These are phyloP conservation scores for Nemania serpens DNA, from an alignment of 2,329 filamentous ascomycete genomes.

Conservation along the genomic window DNA sequence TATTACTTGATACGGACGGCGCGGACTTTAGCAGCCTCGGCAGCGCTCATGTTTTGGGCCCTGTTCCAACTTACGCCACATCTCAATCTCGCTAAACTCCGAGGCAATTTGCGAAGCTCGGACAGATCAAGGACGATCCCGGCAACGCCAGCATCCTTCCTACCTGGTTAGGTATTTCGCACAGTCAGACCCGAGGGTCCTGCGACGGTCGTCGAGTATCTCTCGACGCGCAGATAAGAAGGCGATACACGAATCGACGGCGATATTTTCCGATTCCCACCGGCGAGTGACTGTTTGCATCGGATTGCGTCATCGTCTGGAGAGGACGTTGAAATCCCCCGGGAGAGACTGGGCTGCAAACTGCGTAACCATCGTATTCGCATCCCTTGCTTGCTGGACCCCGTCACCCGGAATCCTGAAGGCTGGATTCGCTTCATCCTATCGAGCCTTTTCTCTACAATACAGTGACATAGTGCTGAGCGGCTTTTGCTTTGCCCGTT, in stretches of 20 bases:
- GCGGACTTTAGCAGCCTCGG: slow-evolving; percentile 23
- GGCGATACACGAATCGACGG: no score
- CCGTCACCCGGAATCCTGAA: not conserved
- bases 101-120: slow-evolving; percentile 26
- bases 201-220: no score
- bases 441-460: no score
- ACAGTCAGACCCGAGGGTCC: slow-evolving; percentile 10
- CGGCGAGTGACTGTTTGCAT: not conserved
- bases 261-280: not conserved
- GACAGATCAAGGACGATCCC: slow-evolving; percentile 17
- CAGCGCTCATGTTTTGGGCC: slow-evolving; percentile 16
- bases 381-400: slow-evolving; percentile 10
- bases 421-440: not conserved
- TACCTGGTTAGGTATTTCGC: not conserved
- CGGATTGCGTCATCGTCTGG: slow-evolving; percentile 1
- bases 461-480: no score
- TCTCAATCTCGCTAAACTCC: slow-evolving; percentile 34
- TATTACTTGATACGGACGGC: slow-evolving; percentile 21
- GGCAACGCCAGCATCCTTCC: slow-evolving; percentile 14
- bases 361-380: slow-evolving; percentile 21
- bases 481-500: not conserved
- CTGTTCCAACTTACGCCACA: slow-evolving; percentile 12
- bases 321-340: not conserved
- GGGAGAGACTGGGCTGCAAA: slow-evolving; percentile 4
- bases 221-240: not conserved